Conservation (phyloP, 179 eudicot genomes). For the Spergularia azorica region DNA sequence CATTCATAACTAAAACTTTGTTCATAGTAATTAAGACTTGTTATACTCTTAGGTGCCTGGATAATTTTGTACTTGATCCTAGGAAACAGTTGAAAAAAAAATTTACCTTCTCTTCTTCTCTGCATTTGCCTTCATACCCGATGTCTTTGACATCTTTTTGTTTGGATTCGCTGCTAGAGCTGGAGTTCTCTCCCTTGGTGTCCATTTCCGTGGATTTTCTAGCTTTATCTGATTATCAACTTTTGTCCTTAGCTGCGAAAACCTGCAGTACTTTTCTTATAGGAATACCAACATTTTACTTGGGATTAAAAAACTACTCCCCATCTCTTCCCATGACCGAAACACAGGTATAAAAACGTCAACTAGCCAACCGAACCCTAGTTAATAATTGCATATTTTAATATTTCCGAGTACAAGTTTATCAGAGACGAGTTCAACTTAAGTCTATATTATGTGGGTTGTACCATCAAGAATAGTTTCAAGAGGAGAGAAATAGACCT, state of each 20-base stretch:
- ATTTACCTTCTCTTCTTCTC: constrained; percentile 23
- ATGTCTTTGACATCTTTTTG: constrained; percentile 12
- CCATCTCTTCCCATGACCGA: constrained; percentile 26
- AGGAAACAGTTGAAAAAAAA: background rate
- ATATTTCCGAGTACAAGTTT: constrained; percentile 5
- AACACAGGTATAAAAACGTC: constrained; percentile 20
- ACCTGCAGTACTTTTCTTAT: constrained; percentile 21
- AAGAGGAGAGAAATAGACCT: constrained; percentile 8
- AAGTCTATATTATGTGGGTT: background rate
- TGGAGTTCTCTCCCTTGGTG: constrained; percentile 17
- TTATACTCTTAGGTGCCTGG: too few relatives aligned
- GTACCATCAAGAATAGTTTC: constrained; percentile 4
- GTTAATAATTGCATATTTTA: constrained; percentile 3
- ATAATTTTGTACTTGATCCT: background rate
- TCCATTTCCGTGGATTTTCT: constrained; percentile 20
- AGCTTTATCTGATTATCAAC: background rate
- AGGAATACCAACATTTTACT: constrained; percentile 30
- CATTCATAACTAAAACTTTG: background rate
- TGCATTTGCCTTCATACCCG: background rate
- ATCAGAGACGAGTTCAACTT: constrained; percentile 27
- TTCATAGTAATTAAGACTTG: background rate
- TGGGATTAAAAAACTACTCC: constrained; percentile 22
- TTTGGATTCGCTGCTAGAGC: constrained; percentile 13
- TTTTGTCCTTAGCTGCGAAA: constrained; percentile 2
- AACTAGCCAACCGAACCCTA: constrained; percentile 27